These are phyloP conservation scores for Sugiyamaella grinbergsii DNA, from an alignment of 1,139 yeast genomes.

Conservation along the genomic window DNA sequence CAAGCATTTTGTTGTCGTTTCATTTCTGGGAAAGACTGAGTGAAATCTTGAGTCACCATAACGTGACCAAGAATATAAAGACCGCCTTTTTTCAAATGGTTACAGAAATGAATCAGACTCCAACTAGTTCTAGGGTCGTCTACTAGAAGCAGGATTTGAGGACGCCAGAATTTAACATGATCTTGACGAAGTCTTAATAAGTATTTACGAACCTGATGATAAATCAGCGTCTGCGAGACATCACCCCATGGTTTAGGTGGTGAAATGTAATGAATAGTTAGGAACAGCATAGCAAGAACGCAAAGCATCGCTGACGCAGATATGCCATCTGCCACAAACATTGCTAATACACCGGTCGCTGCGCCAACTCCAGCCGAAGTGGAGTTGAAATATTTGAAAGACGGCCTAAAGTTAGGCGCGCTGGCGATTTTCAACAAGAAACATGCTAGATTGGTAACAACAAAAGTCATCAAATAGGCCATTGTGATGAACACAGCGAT, in stretches of 20 bases:
- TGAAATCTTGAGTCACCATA: constrained; percentile 57
- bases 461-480: constrained; percentile 95
- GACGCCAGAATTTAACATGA: constrained; percentile 97
- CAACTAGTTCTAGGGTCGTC: constrained; percentile 91
- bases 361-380: constrained; percentile 82
- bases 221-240: constrained; percentile 88
- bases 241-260: constrained; percentile 98
- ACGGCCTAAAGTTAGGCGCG: constrained; percentile 96
- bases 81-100: constrained; percentile 93
- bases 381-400: constrained; percentile 82
- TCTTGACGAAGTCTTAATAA: constrained; percentile 78
- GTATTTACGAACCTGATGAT: constrained; percentile 94
- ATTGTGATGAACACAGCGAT: constrained; percentile 94
- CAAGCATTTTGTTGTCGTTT: constrained; percentile 76
- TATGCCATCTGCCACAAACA: constrained; percentile 91
- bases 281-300: constrained; percentile 63
- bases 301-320: constrained; percentile 78
- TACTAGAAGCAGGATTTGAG: constrained; percentile 82
- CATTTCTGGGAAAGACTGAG: constrained; percentile 64
- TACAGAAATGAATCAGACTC: constrained; percentile 92
- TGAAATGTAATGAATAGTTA: constrained; percentile 81
- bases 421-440: constrained; percentile 82
- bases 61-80: constrained; percentile 91
- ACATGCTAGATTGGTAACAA: constrained; percentile 91
- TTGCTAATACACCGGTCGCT: constrained; percentile 68